Evolutionary conservation across 164 flowering plant species (phyloP), one percentile per base, ranked within the genome.

Genomic region (Nymphaea colorata): DNA sequence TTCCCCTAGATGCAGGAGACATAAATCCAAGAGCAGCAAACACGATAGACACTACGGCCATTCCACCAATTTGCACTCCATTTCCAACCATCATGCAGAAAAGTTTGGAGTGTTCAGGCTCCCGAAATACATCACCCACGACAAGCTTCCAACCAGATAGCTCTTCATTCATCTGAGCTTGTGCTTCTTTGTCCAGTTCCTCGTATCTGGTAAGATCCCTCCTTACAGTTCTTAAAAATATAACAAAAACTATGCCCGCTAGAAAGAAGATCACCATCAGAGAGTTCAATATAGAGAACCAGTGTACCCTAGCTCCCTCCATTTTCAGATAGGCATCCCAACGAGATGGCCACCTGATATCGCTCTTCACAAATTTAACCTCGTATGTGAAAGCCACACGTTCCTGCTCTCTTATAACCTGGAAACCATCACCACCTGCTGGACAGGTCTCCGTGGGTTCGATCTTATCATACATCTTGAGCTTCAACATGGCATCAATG

Each of bases 111-210:
- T 45, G 70, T 11, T 69, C 65, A 6, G 80, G 80, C 53, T 82
- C 89, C 71, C 89, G 76, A 59, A 85, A 85, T 18, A 84, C 90
- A 76, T 86, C 86, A 44, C 90, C 89, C 41, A 84, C 89, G 51
- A 85, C 87, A 66, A 85, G 85, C 79, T 85, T 85, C 89, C 89
- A 85, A 4, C 89, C 89, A 4, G 89, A 86, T 2, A 84, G 85
- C 79, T 86, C 90, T 74, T 85, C 89, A 67, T 85, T 85, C 86
- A 83, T 85, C 75, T 85, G 87, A 41, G 86, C 87, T 69, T 86
- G 85, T 72, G 90, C 81, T 73, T 86, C 90, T 70, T 86, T 84
- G 76, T 85, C 86, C 70, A 84, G 60, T 17, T 82, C 87, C 68
- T 84, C 85, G 53, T 84, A 84, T 72, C 79, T 74, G 17, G 87